Conservation (phyloP, 352 stramenopile genomes). For the Pilasporangium apinafurcum region DNA sequence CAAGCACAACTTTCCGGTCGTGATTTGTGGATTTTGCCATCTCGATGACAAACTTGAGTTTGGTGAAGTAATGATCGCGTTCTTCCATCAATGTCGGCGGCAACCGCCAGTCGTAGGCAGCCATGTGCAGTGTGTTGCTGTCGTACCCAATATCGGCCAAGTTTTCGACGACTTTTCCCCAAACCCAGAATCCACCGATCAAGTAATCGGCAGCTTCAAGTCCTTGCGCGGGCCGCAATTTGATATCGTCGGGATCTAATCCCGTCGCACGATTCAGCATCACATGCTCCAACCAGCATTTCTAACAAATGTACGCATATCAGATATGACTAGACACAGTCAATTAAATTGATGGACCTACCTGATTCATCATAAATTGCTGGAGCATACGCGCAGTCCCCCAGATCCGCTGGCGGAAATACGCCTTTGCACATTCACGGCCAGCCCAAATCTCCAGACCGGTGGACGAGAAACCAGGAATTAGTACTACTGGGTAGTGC, state of each 20-base stretch:
- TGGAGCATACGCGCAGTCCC: conserved; percentile 85
- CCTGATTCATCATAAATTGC: conserved; percentile 83
- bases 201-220: conserved; percentile 93
- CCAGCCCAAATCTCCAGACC: conserved; percentile 94
- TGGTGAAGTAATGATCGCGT: conserved; percentile 89
- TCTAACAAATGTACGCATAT: no score
- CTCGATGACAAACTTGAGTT: conserved; percentile 91
- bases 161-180: conserved; percentile 89
- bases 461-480: conserved; percentile 92
- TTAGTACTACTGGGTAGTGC: conserved; percentile 81
- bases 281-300: conserved; percentile 92
- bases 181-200: conserved; percentile 94
- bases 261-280: conserved; percentile 87
- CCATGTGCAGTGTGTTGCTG: conserved; percentile 86
- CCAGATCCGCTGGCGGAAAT: conserved; percentile 94
- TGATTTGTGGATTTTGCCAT: conserved; percentile 62
- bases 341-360: no score
- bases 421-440: conserved; percentile 75
- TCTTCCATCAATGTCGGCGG: conserved; percentile 62
- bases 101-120: conserved; percentile 84
- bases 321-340: no score
- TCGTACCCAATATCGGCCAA: conserved; percentile 92
- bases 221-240: conserved; percentile 72
- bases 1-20: conserved; percentile 86
- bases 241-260: conserved; percentile 82